Evolutionary conservation across 1,139 yeast genomes (phyloP).

Genomic region (Arxiozyma slooffiae): DNA sequence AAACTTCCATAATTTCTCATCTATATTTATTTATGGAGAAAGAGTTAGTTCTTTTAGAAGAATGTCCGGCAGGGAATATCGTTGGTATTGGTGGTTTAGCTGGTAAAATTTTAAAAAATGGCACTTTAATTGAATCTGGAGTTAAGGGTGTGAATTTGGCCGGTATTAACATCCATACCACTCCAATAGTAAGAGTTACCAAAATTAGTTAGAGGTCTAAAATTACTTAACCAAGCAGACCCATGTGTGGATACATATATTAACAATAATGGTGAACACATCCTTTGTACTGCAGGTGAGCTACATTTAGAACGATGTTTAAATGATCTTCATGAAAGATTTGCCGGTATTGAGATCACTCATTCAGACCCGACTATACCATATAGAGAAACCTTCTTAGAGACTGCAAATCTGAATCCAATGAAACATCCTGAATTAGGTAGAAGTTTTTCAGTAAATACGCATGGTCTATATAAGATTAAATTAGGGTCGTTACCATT

Average conservation of each 20-base stretch:
- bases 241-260: conserved; percentile 84
- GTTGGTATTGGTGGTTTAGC: conserved; percentile 92
- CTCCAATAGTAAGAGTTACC: conserved; percentile 93
- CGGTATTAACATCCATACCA: conserved; percentile 52
- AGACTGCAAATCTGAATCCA: conserved; percentile 39
- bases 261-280: conserved; percentile 85
- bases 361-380: conserved; percentile 93
- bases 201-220: conserved; percentile 67
- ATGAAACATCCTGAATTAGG: conserved; percentile 34
- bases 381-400: conserved; percentile 73
- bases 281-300: conserved; percentile 92
- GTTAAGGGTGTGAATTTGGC: conserved; percentile 59
- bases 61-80: conserved; percentile 90
- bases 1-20: conserved; percentile 48
- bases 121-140: conserved; percentile 53
- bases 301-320: conserved; percentile 84
- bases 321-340: conserved; percentile 79
- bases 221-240: conserved; percentile 73
- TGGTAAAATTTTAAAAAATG: conserved; percentile 72
- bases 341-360: conserved; percentile 82
- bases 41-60: conserved; percentile 65
- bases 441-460: conserved; percentile 35
- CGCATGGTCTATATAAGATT: conserved; percentile 43
- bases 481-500: conserved; percentile 47
- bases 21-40: conserved; percentile 86